A percentile compares a stretch with the other conserved stretches of the same genome.
phyloP scores from a whole-genome alignment of 257 asterid genomes.

The Galeopsis tetrahit region DNA sequence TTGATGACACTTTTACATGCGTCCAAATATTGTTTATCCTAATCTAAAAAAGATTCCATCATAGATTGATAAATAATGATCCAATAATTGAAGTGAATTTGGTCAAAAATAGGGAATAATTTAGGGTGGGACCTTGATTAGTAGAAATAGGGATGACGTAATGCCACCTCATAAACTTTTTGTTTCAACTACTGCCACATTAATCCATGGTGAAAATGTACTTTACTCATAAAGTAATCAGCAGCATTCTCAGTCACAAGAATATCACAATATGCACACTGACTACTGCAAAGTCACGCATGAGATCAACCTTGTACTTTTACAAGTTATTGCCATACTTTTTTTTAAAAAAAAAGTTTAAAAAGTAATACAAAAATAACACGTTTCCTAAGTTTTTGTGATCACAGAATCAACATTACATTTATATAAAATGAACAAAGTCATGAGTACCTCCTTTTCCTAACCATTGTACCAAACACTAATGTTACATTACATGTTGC shows the following conservation, averaged over 20 bases:
- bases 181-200: conserved; percentile 2
- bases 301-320: neutral
- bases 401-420: neutral
- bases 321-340: neutral
- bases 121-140: neutral
- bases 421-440: neutral
- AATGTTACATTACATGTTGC: neutral
- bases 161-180: neutral
- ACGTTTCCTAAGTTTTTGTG: neutral
- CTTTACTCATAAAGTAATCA: neutral
- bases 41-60: neutral
- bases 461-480: neutral
- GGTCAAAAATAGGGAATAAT: neutral
- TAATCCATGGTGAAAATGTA: neutral
- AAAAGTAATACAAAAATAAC: neutral
- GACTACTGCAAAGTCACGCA: too few species aligned
- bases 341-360: too few species aligned
- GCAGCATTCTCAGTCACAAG: neutral
- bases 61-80: neutral
- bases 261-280: neutral
- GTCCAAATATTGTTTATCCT: neutral
- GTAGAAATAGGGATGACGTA: conserved; percentile 11
- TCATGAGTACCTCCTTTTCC: neutral
- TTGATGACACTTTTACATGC: neutral
- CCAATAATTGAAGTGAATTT: conserved; percentile 15